A percentile compares a stretch with the other conserved stretches of the same genome.
phyloP scores from a whole-genome alignment of 2,329 filamentous ascomycete species.

The Pseudogymnoascus sp. region DNA sequence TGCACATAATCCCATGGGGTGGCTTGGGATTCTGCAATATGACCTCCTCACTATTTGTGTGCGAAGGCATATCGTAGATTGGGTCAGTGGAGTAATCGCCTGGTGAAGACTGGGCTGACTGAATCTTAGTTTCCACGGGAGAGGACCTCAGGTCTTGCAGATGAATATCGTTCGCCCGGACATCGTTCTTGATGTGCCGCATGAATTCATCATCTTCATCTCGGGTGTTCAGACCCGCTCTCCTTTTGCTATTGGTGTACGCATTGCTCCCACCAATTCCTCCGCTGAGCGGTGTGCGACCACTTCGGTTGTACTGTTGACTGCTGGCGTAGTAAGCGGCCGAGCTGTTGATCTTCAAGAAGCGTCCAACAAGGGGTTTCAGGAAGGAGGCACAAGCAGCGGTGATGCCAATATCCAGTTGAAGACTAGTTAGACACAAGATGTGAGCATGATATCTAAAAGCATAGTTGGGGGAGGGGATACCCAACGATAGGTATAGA shows the following conservation, averaged over 20 bases:
- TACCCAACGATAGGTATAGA: no score
- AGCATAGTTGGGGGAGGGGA: no score
- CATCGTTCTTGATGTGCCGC: no score
- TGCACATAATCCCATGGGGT: not conserved
- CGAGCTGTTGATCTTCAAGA: not conserved
- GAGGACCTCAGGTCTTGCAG: no score
- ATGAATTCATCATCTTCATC: no score
- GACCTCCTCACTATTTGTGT: not conserved
- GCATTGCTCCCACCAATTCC: not conserved
- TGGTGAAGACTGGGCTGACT: no score
- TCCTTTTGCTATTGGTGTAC: no score
- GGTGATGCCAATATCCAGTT: slow-evolving; percentile 34
- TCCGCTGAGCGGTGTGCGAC: not conserved
- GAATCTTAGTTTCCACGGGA: no score
- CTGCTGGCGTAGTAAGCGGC: not conserved
- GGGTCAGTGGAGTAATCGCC: not conserved
- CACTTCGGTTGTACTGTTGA: not conserved
- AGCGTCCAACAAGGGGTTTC: slow-evolving; percentile 29
- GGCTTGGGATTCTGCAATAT: not conserved
- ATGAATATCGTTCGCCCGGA: no score
- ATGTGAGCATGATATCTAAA: slow-evolving; percentile 13
- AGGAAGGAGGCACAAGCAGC: slow-evolving; percentile 34
- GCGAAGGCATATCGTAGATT: not conserved
- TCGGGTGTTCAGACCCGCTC: no score
- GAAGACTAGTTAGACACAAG: slow-evolving; percentile 28